Evolutionary conservation across 768 basidiomycete genomes (phyloP).

Genomic region (Pluteus cervinus): DNA sequence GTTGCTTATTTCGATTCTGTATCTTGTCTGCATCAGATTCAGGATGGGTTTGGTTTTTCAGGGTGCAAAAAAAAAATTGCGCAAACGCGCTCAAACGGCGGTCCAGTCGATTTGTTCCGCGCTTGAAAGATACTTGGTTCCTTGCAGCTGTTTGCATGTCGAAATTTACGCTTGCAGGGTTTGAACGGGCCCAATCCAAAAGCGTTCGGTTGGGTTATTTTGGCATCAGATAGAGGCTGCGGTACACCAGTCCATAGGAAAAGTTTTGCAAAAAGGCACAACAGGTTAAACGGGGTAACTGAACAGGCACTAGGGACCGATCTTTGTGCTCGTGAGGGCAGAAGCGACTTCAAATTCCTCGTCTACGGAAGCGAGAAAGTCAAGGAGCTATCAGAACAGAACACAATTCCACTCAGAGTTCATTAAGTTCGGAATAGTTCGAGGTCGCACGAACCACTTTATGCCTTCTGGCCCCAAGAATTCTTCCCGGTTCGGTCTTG

Average conservation of each 20-base stretch:
- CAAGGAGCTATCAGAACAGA: conserved; percentile 44
- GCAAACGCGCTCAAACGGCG: too few relatives aligned
- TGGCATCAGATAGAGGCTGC: not conserved
- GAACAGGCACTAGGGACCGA: not conserved
- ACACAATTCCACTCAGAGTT: not conserved
- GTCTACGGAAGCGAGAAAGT: conserved; percentile 54
- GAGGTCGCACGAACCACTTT: conserved; percentile 40
- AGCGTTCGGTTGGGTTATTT: not conserved
- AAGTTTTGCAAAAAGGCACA: not conserved
- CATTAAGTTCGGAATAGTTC: conserved; percentile 1
- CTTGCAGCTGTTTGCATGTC: too few relatives aligned
- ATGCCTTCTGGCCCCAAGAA: conserved; percentile 67
- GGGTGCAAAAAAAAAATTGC: too few relatives aligned
- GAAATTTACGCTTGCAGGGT: too few relatives aligned
- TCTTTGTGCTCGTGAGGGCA: not conserved
- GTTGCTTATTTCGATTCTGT: too few relatives aligned
- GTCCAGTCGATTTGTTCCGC: too few relatives aligned
- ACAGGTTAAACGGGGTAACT: too few relatives aligned
- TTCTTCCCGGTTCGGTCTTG: conserved; percentile 70
- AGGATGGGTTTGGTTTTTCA: too few relatives aligned
- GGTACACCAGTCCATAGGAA: not conserved
- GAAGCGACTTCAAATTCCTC: conserved; percentile 37
- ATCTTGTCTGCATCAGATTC: too few relatives aligned
- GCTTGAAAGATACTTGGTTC: too few relatives aligned
- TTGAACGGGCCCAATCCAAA: too few relatives aligned